phyloP scores from a whole-genome alignment of 1,284 basidiomycete genomes.

The Cystobasidium slooffiae region DNA sequence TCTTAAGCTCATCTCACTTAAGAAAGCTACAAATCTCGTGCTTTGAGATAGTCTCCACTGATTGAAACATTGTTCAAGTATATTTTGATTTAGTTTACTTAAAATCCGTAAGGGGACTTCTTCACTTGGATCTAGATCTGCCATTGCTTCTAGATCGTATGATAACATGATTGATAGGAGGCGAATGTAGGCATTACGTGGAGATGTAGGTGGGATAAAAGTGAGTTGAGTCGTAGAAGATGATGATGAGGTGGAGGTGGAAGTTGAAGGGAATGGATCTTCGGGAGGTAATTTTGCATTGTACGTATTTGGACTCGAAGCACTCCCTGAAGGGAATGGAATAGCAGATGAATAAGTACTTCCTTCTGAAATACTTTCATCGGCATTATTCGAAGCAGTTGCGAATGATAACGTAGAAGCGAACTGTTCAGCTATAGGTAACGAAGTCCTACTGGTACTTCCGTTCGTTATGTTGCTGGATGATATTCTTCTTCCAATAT shows the following conservation, averaged over 20 bases:
- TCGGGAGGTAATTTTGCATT: neutral
- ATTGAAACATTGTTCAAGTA: slow-evolving; percentile 84
- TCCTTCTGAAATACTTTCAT: neutral
- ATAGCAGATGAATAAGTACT: slow-evolving; percentile 4
- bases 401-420: slow-evolving; percentile 11
- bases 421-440: slow-evolving; percentile 66
- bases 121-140: slow-evolving; percentile 88
- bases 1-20: slow-evolving; percentile 83
- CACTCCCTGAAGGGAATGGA: neutral
- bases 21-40: slow-evolving; percentile 77
- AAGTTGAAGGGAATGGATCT: neutral
- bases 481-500: slow-evolving; percentile 57
- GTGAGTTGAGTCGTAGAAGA: neutral
- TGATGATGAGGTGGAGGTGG: slow-evolving; percentile 1
- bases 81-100: slow-evolving; percentile 75
- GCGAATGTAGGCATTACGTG: slow-evolving; percentile 79
- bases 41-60: slow-evolving; percentile 85
- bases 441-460: slow-evolving; percentile 62
- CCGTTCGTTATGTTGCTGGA: neutral
- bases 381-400: neutral
- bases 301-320: neutral
- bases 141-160: slow-evolving; percentile 85
- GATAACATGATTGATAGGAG: slow-evolving; percentile 83
- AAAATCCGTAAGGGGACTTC: slow-evolving; percentile 94
- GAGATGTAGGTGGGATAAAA: slow-evolving; percentile 79